A percentile compares a stretch with the other conserved stretches of the same genome.
Evolutionary conservation across 495 filamentous ascomycete genomes (phyloP).

Genomic region (Pseudoneurospora amorphoporcata): DNA sequence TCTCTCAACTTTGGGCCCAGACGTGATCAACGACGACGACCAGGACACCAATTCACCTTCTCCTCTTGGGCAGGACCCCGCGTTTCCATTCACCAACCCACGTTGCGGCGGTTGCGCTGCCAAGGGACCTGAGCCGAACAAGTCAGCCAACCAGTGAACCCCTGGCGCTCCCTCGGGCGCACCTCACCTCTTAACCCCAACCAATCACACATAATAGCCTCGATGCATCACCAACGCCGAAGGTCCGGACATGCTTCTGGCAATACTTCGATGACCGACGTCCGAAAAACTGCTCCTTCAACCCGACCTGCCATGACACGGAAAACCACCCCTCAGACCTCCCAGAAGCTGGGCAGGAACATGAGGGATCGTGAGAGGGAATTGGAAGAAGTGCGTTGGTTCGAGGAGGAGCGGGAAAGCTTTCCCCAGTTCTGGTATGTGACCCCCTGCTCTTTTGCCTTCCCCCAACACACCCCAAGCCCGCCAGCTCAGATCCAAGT

Average conservation of each 20-base stretch:
- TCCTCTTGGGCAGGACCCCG: constrained; percentile 3
- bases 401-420: constrained; percentile 39
- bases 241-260: constrained; percentile 38
- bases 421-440: constrained; percentile 44
- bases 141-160: constrained; percentile 10
- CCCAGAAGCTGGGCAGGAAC: constrained; percentile 33
- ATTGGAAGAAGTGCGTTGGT: constrained; percentile 36
- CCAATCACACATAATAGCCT: constrained; percentile 18
- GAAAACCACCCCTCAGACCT: constrained; percentile 28
- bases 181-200: background rate
- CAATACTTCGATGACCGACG: constrained; percentile 40
- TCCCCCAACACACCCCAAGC: background rate
- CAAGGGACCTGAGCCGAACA: background rate
- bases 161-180: constrained; percentile 2
- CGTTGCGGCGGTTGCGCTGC: background rate
- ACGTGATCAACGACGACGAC: background rate
- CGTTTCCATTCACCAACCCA: background rate
- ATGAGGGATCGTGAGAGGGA: constrained; percentile 35
- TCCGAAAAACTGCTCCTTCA: constrained; percentile 30
- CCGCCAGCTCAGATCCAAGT: background rate
- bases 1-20: background rate
- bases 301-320: constrained; percentile 29
- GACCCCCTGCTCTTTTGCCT: background rate
- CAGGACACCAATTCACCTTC: background rate
- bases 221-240: constrained; percentile 40